phyloP scores from a whole-genome alignment of 768 basidiomycete species.

The Tephrocybe rancida region DNA sequence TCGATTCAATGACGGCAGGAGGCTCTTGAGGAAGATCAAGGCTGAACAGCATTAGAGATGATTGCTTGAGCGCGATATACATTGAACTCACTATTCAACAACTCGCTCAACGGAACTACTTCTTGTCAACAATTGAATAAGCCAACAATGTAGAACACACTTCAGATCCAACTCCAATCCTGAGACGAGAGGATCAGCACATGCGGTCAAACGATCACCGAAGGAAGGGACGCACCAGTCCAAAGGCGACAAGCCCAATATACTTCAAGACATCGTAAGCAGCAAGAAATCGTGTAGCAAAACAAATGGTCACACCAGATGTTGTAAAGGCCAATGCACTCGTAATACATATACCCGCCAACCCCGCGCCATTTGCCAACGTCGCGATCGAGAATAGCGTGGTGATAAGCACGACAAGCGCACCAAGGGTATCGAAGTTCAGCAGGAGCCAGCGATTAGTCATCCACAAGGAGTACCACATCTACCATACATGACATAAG shows the following conservation, averaged over 20 bases:
- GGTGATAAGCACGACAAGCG: conserved; percentile 71
- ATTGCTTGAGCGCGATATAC: background rate
- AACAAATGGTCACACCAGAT: conserved; percentile 29
- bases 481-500: conserved; percentile 35
- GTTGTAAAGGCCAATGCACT: conserved; percentile 60
- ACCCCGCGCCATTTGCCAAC: conserved; percentile 53
- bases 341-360: conserved; percentile 76
- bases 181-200: conserved; percentile 30
- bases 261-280: conserved; percentile 24
- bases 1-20: conserved; percentile 69
- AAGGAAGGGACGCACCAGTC: conserved; percentile 31
- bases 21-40: conserved; percentile 88
- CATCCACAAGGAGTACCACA: conserved; percentile 93
- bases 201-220: too few species aligned
- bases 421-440: conserved; percentile 81
- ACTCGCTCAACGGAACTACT: conserved; percentile 86
- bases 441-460: conserved; percentile 84
- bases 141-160: conserved; percentile 40
- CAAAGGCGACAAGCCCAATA: conserved; percentile 58
- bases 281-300: background rate
- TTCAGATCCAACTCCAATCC: conserved; percentile 76
- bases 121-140: background rate
- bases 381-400: conserved; percentile 75
- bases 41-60: conserved; percentile 19
- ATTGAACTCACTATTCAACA: conserved; percentile 69